Evolutionary conservation across 306 rosid species (phyloP), one percentile per base, ranked within the genome.

Genomic region (Ziziphus jujuba): DNA sequence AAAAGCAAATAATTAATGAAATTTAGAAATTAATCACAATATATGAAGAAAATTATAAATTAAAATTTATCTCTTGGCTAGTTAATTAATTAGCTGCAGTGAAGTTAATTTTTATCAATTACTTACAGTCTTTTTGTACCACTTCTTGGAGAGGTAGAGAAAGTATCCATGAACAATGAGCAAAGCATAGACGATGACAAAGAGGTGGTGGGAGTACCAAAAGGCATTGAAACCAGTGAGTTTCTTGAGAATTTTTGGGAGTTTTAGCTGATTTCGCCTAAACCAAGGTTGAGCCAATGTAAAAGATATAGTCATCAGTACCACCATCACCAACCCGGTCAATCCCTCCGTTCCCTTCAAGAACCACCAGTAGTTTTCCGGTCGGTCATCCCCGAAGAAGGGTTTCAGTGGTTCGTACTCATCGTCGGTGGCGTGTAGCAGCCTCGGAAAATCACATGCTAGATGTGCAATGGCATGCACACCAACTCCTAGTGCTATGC

Each of bases 151-250:
- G 72, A 92, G 97, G 85, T 79, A 89, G 43, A 92, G 82, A 72
- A 45, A 82, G 84, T 85, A 81, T 15, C 97, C 98, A 13, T 92
- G 97, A 44, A 87, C 57, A 59, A 89, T 79, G 52, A 92, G 81
- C 65, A 92, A 88, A 7, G 28, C 89, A 64, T 92, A 92, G 63
- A 92, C 98, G 33, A 89, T 84, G 71, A 92, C 81, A 62, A 92
- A 92, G 24, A 89, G 79, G 54, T 92, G 97, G 67, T 92, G 97
- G 7, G 97, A 92, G 80, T 92, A 92, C 98, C 98, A 90, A 63
- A 92, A 92, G 14, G 98, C 96, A 43, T 92, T 90, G 83, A 90
- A 92, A 10, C 98, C 98, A 0, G 91, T 86, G 57, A 92, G 84
- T 67, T 69, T 89, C 56, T 87, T 87, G 6, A 90, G 82, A 49